Base-by-base conservation (phyloP, 2,329 filamentous ascomycete genomes). In the Aspergillus proliferans region DNA sequence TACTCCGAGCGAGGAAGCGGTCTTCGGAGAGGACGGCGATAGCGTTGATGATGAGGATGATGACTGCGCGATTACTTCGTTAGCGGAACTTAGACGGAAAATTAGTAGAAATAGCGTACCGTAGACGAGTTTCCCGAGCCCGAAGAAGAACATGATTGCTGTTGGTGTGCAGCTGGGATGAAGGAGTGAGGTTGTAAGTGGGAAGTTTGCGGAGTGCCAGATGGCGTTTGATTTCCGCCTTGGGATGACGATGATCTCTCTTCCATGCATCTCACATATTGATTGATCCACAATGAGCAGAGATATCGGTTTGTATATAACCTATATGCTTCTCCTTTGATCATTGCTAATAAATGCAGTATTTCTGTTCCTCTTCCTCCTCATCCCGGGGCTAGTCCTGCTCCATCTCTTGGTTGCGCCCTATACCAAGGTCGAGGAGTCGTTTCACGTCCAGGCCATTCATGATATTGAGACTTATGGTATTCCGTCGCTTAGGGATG, bases 401-500 rank as follows among this genome's bases (percentile, higher is more conserved):
- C 48, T 86, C 47, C 88, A 95, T 68, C 81, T 95, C 48, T 63
- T 83, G 52, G 66, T 83, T 21, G 83, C 91, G 9, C 93, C 93
- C 1, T 92, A 94, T 73, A 96, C 91, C 49, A 98, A 98, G 70
- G 93, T 98, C 51, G 93, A 98, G 69, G 93, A 98, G 71, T 97
- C 92, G 0, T 97, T 98, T 80, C 95, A 95, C 68, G 83, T 97
- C 50, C 93, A 98, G 69, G 93, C 93, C 5, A 81, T 84, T 3
- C 93, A 97, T 69, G 93, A 98, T 67, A 86, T 98, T 33, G 70
- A 95, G 51, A 79, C 81, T 34, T 89, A 93, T 66, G 90, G 90
- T 21, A 82, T 88, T 1, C 88, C 88, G 0, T 78, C 75, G 1
- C 18, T 10, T 6, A 0, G 15, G 8, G 10, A 40, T 22, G 38